phyloP scores from a whole-genome alignment of 179 eudicot genomes.

The Beta lomatogona region DNA sequence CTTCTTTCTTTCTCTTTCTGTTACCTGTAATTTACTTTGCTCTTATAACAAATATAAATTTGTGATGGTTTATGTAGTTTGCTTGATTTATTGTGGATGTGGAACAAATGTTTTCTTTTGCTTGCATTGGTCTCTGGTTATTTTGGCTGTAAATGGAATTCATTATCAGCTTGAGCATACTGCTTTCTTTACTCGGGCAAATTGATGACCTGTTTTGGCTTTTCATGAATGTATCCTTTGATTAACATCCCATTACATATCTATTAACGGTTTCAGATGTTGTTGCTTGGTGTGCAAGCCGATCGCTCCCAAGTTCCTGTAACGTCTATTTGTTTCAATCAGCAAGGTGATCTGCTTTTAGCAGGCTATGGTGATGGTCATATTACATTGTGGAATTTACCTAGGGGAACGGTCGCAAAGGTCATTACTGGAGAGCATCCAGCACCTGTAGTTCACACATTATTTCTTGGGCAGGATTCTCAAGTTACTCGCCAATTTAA shows the following conservation, averaged over 20 bases:
- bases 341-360: conserved; percentile 84
- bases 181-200: neutral
- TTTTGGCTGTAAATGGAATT: neutral
- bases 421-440: conserved; percentile 68
- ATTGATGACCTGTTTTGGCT: neutral
- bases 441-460: conserved; percentile 79
- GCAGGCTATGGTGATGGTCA: conserved; percentile 93
- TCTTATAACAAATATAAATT: neutral
- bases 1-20: neutral
- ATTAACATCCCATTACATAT: conserved; percentile 12
- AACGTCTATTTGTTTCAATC: conserved; percentile 88
- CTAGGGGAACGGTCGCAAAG: conserved; percentile 62
- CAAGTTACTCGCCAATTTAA: conserved; percentile 67
- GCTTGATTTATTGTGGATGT: neutral
- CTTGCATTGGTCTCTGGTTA: neutral
- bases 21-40: conserved; percentile 8
- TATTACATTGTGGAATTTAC: conserved; percentile 76
- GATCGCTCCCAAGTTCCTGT: conserved; percentile 75
- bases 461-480: conserved; percentile 83
- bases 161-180: neutral
- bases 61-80: conserved; percentile 3
- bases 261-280: conserved; percentile 46
- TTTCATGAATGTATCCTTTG: conserved; percentile 15
- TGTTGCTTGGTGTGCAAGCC: conserved; percentile 77
- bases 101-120: neutral